Conservation (phyloP, 441 rosid genomes). For the Erysimum pusillum region DNA sequence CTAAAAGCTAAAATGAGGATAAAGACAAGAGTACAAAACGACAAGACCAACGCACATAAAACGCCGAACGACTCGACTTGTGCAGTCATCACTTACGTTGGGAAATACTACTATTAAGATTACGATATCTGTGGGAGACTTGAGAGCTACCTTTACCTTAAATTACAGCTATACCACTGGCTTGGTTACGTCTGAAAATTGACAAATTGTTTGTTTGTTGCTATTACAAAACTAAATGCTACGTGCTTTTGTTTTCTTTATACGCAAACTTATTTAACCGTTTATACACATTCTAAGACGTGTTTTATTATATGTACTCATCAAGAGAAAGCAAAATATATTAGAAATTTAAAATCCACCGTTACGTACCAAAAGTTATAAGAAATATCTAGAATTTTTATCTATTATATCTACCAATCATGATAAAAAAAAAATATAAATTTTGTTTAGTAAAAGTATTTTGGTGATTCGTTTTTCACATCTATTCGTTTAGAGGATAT, state of each 20-base stretch:
- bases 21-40: constrained; percentile 39
- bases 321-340: neutral
- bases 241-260: constrained; percentile 13
- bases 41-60: constrained; percentile 44
- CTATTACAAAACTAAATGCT: constrained; percentile 4
- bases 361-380: too few relatives aligned
- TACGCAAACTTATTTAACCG: neutral
- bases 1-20: neutral
- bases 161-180: constrained; percentile 33
- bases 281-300: neutral
- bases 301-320: neutral
- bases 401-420: too few relatives aligned
- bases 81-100: constrained; percentile 42
- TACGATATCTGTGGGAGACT: constrained; percentile 34
- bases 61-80: constrained; percentile 35
- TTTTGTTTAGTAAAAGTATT: too few relatives aligned
- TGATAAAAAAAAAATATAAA: too few relatives aligned
- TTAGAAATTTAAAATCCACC: too few relatives aligned
- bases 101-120: constrained; percentile 27
- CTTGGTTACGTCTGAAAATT: constrained; percentile 3
- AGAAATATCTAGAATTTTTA: too few relatives aligned
- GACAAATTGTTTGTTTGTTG: neutral
- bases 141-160: constrained; percentile 14
- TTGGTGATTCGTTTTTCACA: too few relatives aligned
- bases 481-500: too few relatives aligned